phyloP scores from a whole-genome alignment of 352 stramenopile species.

The Aphanomyces astaci region DNA sequence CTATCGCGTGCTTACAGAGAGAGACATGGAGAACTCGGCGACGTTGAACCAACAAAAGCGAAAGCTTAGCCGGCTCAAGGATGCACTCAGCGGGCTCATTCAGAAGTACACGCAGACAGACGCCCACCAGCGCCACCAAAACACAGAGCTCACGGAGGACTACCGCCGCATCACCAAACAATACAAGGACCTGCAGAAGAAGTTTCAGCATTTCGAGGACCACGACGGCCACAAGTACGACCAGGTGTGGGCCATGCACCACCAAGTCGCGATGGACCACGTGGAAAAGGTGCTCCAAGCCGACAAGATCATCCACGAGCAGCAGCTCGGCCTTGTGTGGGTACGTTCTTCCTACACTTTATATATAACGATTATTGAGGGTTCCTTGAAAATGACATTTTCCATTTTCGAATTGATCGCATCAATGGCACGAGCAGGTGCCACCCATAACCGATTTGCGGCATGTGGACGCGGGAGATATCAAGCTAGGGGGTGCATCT shows the following conservation, averaged over 20 bases:
- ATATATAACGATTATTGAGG: too few species aligned
- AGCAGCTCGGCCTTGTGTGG: conserved; percentile 85
- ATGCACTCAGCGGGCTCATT: conserved; percentile 82
- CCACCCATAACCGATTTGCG: neutral
- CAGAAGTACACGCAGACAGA: conserved; percentile 91
- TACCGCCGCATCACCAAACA: conserved; percentile 91
- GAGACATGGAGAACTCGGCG: conserved; percentile 92
- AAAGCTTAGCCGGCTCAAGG: conserved; percentile 89
- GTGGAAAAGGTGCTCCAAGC: conserved; percentile 84
- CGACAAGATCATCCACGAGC: conserved; percentile 85
- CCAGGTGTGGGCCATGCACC: conserved; percentile 89
- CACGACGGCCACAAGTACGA: conserved; percentile 84
- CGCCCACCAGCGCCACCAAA: conserved; percentile 72
- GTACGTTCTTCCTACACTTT: too few species aligned
- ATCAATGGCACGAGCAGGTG: neutral
- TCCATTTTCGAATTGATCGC: neutral
- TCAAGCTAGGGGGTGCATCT: conserved; percentile 24
- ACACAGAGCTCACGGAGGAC: conserved; percentile 91
- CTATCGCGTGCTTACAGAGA: conserved; percentile 90
- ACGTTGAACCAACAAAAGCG: conserved; percentile 90
- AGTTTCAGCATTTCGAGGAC: conserved; percentile 90
- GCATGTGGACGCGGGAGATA: conserved; percentile 45
- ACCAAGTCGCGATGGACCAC: conserved; percentile 73
- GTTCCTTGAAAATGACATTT: too few species aligned
- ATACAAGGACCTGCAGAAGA: conserved; percentile 93